phyloP scores from a whole-genome alignment of 2,329 filamentous ascomycete species.

The Epicoccum nigrum region DNA sequence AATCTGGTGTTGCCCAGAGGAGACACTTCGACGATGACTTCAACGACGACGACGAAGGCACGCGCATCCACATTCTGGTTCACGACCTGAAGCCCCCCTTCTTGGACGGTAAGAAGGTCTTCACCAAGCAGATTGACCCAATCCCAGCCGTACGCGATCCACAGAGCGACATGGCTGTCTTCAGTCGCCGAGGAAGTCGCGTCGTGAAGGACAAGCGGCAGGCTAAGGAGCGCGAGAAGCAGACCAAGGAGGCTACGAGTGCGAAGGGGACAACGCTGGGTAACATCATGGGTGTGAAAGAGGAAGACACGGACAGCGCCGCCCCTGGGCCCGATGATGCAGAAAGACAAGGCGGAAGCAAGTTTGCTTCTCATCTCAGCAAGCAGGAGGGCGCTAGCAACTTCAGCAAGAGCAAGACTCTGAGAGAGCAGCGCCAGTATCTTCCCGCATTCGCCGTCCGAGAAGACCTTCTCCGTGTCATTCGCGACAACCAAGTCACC shows the following conservation, averaged over 20 bases:
- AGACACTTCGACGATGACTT: slow-evolving; percentile 82
- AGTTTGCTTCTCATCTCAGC: slow-evolving; percentile 91
- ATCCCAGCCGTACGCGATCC: slow-evolving; percentile 90
- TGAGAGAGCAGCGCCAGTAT: slow-evolving; percentile 90
- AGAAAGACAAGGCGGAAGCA: slow-evolving; percentile 69
- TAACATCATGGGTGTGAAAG: slow-evolving; percentile 94
- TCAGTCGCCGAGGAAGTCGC: slow-evolving; percentile 91
- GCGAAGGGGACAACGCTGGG: slow-evolving; percentile 89
- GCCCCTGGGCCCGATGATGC: slow-evolving; percentile 76
- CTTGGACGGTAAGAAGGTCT: slow-evolving; percentile 90
- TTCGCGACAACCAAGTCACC: slow-evolving; percentile 94
- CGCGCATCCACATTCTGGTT: slow-evolving; percentile 85
- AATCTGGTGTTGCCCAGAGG: slow-evolving; percentile 91
- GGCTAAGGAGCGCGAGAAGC: slow-evolving; percentile 89
- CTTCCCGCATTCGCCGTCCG: slow-evolving; percentile 95
- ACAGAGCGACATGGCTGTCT: slow-evolving; percentile 98
- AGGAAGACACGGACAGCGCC: slow-evolving; percentile 87
- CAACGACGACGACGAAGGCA: slow-evolving; percentile 87
- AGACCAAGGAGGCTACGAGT: slow-evolving; percentile 93
- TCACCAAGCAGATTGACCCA: slow-evolving; percentile 95
- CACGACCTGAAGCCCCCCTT: slow-evolving; percentile 95
- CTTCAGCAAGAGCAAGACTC: slow-evolving; percentile 90
- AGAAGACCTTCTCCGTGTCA: slow-evolving; percentile 88
- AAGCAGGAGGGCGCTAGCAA: slow-evolving; percentile 81
- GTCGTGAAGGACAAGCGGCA: slow-evolving; percentile 91